A percentile compares a stretch with the other conserved stretches of the same genome.
Evolutionary conservation across 306 rosid genomes (phyloP).

Genomic region (Cucurbita argyrosperma): DNA sequence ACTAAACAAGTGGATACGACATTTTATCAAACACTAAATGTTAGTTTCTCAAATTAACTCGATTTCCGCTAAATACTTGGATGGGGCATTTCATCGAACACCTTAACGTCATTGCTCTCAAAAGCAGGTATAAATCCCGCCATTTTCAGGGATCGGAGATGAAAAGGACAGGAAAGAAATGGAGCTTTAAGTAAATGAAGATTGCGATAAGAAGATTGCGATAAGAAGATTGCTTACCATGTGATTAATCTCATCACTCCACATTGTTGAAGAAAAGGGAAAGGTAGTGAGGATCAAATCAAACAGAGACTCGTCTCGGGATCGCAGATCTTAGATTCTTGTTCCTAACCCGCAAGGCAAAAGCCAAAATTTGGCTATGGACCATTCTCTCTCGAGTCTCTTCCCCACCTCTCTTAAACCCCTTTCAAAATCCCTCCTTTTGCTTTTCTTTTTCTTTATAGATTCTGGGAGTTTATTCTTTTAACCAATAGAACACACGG

Average conservation of each 20-base stretch:
- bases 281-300: background rate
- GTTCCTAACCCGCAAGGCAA: background rate
- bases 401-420: background rate
- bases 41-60: background rate
- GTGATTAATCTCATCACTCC: slow-evolving; percentile 2
- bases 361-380: background rate
- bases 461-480: background rate
- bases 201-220: background rate
- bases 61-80: background rate
- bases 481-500: background rate
- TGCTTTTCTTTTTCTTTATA: background rate
- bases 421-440: background rate
- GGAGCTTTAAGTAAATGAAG: background rate
- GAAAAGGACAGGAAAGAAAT: background rate
- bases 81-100: background rate
- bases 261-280: background rate
- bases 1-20: background rate
- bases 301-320: background rate
- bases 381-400: background rate
- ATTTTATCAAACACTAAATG: background rate
- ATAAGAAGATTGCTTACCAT: background rate
- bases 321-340: background rate
- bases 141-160: background rate
- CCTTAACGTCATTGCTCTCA: background rate
- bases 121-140: background rate